A percentile compares a stretch with the other conserved stretches of the same genome.
Evolutionary conservation across 345 rosid species (phyloP).

Genomic region (Raphanus sativus): DNA sequence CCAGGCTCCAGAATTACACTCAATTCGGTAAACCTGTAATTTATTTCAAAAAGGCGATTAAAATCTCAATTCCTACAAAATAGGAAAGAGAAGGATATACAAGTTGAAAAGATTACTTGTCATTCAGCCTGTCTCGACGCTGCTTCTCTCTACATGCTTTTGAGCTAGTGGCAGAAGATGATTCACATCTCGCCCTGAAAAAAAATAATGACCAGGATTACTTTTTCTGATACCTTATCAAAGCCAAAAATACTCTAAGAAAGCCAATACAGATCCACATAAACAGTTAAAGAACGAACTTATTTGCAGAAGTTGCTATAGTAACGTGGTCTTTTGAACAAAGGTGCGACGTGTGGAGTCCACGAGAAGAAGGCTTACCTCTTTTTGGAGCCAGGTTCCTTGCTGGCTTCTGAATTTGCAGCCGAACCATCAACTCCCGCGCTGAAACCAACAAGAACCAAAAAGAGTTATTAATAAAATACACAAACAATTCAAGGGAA

Average conservation of each 20-base stretch:
- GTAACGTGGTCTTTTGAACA: background rate
- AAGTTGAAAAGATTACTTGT: constrained; percentile 56
- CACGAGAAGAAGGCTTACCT: constrained; percentile 46
- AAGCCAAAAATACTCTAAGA: background rate
- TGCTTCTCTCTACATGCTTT: constrained; percentile 98
- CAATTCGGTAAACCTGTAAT: constrained; percentile 79
- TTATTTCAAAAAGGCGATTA: background rate
- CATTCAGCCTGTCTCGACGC: constrained; percentile 92
- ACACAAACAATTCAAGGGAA: background rate
- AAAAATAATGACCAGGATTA: constrained; percentile 1
- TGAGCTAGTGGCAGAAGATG: constrained; percentile 70
- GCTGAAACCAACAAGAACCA: constrained; percentile 35
- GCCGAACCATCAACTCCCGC: constrained; percentile 61
- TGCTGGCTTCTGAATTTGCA: constrained; percentile 67
- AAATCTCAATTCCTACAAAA: background rate
- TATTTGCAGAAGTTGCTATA: background rate
- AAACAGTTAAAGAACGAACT: background rate
- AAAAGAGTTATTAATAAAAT: constrained; percentile 7
- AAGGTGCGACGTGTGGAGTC: background rate
- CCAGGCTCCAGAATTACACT: constrained; percentile 83
- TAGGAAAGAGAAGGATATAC: constrained; percentile 7
- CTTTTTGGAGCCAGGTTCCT: constrained; percentile 78
- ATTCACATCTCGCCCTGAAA: constrained; percentile 56
- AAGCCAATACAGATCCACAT: background rate
- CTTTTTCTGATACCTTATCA: background rate